Conservation (phyloP, 164 flowering plant genomes). For the Aristolochia californica region DNA sequence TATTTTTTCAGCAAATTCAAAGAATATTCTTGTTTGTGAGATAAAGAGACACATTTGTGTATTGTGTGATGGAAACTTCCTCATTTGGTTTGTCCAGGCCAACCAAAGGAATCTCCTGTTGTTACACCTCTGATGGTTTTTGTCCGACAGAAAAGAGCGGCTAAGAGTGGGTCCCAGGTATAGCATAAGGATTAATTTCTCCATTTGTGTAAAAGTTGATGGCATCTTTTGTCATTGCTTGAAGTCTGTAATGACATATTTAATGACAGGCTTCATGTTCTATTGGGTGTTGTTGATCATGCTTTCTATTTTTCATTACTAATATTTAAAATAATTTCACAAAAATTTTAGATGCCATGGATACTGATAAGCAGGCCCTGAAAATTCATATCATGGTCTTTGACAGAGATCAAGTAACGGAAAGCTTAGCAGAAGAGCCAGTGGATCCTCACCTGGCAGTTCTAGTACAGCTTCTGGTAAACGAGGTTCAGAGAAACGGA, state of each 20-base stretch:
- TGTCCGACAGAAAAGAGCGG: slow-evolving; percentile 82
- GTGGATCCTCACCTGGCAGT: slow-evolving; percentile 33
- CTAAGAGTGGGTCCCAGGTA: slow-evolving; percentile 73
- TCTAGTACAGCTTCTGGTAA: slow-evolving; percentile 39
- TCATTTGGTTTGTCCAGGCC: slow-evolving; percentile 26
- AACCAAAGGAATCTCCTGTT: slow-evolving; percentile 54
- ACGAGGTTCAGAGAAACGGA: slow-evolving; percentile 61
- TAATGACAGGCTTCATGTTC: no score
- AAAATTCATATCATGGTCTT: background rate
- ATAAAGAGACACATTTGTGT: background rate
- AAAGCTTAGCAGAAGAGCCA: slow-evolving; percentile 42
- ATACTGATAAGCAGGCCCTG: no score
- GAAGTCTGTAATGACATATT: no score
- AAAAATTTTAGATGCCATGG: no score
- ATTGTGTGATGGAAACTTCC: no score
- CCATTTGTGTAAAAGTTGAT: background rate
- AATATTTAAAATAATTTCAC: no score
- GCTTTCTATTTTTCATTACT: no score
- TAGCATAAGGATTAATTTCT: background rate
- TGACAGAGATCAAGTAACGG: slow-evolving; percentile 60
- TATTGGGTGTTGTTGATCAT: no score
- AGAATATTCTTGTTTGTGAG: no score
- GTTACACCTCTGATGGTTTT: slow-evolving; percentile 86
- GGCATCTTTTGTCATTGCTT: no score
- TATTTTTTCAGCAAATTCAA: no score